These are phyloP conservation scores for Penicillium longicatenatum DNA, from an alignment of 495 filamentous ascomycete genomes.

Conservation along the genomic window DNA sequence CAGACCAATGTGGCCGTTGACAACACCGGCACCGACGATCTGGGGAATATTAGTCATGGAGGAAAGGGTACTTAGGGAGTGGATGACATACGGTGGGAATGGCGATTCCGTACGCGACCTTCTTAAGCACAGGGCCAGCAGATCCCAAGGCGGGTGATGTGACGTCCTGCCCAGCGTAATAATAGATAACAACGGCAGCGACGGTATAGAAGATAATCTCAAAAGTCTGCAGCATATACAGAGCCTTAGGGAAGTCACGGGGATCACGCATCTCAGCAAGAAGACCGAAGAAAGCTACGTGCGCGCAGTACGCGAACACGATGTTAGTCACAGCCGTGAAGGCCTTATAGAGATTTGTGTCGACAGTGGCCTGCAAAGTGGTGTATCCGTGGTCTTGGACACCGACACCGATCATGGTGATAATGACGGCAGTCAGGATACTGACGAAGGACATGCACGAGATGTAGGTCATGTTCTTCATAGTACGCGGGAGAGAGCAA, in stretches of 20 bases:
- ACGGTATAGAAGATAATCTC: constrained; percentile 64
- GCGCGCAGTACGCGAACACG: constrained; percentile 43
- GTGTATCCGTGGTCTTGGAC: constrained; percentile 32
- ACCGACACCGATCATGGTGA: constrained; percentile 70
- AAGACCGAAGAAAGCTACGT: constrained; percentile 72
- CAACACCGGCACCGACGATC: constrained; percentile 43
- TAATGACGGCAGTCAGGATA: constrained; percentile 66
- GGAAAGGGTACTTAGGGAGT: neutral
- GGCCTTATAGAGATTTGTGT: constrained; percentile 30
- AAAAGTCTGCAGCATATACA: constrained; percentile 60
- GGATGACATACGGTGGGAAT: constrained; percentile 56
- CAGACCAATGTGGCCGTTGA: constrained; percentile 61
- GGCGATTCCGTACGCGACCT: constrained; percentile 73
- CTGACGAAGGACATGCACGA: constrained; percentile 62
- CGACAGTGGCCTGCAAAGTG: constrained; percentile 21
- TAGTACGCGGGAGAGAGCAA: constrained; percentile 64
- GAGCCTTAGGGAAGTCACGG: constrained; percentile 62
- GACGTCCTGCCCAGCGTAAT: constrained; percentile 65
- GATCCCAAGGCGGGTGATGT: constrained; percentile 71
- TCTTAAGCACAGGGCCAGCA: constrained; percentile 60
- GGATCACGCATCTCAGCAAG: constrained; percentile 74
- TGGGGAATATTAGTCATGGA: constrained; percentile 19
- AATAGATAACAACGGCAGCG: constrained; percentile 57
- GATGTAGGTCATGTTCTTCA: constrained; percentile 59
- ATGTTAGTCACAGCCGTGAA: constrained; percentile 40